These are phyloP conservation scores for Rhazya stricta DNA, from an alignment of 257 asterid species.

Conservation along the genomic window DNA sequence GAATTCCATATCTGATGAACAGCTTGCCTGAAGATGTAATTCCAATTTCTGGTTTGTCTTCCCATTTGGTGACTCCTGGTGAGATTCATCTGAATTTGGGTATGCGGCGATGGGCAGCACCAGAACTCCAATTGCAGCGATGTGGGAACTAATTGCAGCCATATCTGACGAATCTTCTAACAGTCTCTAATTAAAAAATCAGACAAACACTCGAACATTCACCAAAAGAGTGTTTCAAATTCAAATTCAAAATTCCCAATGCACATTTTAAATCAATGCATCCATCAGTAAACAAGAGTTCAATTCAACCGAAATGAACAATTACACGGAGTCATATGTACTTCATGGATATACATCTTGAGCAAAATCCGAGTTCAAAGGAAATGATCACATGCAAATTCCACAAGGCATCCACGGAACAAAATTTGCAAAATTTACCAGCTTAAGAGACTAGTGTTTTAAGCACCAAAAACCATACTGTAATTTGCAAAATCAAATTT, in stretches of 20 bases:
- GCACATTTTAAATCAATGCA: background rate
- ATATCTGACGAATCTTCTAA: too few species aligned
- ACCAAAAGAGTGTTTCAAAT: background rate
- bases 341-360: background rate
- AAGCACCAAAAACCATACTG: background rate
- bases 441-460: background rate
- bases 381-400: background rate
- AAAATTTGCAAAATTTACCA: background rate
- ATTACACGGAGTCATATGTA: background rate
- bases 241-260: background rate
- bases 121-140: too few species aligned
- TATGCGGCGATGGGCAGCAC: too few species aligned
- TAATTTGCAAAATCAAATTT: too few species aligned
- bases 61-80: too few species aligned
- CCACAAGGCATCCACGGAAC: background rate
- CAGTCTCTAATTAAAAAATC: background rate
- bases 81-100: too few species aligned
- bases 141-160: too few species aligned
- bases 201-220: background rate
- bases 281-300: background rate
- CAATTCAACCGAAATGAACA: background rate
- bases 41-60: too few species aligned
- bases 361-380: background rate
- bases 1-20: too few species aligned
- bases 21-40: too few species aligned